Percentiles rank a stretch among this genome's conserved stretches.
Conservation (phyloP, 1,284 basidiomycete species). For the Marasmius fiardii region DNA sequence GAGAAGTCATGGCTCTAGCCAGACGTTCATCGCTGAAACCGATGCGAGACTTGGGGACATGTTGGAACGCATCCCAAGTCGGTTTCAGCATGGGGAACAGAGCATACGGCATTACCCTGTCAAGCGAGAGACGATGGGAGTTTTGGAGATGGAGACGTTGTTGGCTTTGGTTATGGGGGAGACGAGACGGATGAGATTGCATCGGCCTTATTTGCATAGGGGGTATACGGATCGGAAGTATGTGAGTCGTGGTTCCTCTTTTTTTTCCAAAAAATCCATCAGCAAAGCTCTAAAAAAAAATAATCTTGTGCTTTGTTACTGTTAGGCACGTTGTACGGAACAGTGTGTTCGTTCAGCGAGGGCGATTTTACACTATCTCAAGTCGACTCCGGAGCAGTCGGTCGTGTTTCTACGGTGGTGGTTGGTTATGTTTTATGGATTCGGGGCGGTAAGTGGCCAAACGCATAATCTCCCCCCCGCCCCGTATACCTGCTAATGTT, state of each 20-base stretch:
- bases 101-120: background rate
- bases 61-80: conserved; percentile 16
- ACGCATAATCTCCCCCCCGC: background rate
- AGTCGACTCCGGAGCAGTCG: conserved; percentile 19
- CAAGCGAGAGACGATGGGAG: background rate
- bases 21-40: conserved; percentile 20
- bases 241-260: conserved; percentile 12
- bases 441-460: conserved; percentile 22
- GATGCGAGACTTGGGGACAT: conserved; percentile 16
- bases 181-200: conserved; percentile 20
- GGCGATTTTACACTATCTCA: conserved; percentile 19
- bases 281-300: too few relatives aligned
- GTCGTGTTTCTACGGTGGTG: conserved; percentile 22
- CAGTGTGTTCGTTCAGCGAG: conserved; percentile 21
- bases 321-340: conserved; percentile 19
- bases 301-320: too few relatives aligned
- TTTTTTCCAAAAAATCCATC: background rate
- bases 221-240: conserved; percentile 22
- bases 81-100: conserved; percentile 10
- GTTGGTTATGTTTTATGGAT: conserved; percentile 23
- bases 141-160: conserved; percentile 19
- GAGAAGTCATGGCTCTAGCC: too few relatives aligned
- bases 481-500: background rate
- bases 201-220: conserved; percentile 21
- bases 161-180: conserved; percentile 22